Base-by-base conservation (phyloP, 345 rosid species). In the Anacardium occidentale region DNA sequence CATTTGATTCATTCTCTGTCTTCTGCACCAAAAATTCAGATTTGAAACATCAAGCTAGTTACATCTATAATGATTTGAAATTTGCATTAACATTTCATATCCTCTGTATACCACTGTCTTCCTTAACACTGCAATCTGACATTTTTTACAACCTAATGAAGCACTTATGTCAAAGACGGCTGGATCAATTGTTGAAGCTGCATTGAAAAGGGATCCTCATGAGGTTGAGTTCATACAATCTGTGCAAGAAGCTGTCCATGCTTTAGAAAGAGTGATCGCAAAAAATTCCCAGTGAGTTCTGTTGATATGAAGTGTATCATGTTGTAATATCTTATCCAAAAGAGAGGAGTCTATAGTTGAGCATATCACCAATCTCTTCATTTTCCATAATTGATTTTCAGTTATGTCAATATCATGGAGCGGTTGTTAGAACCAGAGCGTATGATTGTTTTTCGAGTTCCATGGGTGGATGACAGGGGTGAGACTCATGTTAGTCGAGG, bases 101-200 rank as follows among this genome's bases (percentile, higher is more conserved):
- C 11, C 51, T 71, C 64, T 73, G 25, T 21, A 42, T 45, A 15
- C 9, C 9, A 22, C 63, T 66, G 58, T 69, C 63, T 47, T 52
- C 50, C 37, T 72, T 72, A 52, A 48, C 62, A 69, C 59, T 73
- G 56, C 64, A 34, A 47, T 17, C 65, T 75, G 74, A 48, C 62
- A 69, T 20, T 64, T 79, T 64, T 78, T 76, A 73, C 73, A 63
- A 71, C 53, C 76, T 45, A 80, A 76, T 88, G 89, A 88, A 95
- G 99, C 99, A 75, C 88, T 95, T 73, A 95, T 95, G 99, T 95
- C 99, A 26, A 95, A 93, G 85, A 90, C 93, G 42, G 99, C 99
- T 84, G 99, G 99, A 75, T 91, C 99, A 67, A 95, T 95, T 64
- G 81, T 95, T 75, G 96, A 95, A 79, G 88, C 92, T 68, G 93